Base-by-base conservation (phyloP, 2,329 filamentous ascomycete genomes). In the Coniella vitis region DNA sequence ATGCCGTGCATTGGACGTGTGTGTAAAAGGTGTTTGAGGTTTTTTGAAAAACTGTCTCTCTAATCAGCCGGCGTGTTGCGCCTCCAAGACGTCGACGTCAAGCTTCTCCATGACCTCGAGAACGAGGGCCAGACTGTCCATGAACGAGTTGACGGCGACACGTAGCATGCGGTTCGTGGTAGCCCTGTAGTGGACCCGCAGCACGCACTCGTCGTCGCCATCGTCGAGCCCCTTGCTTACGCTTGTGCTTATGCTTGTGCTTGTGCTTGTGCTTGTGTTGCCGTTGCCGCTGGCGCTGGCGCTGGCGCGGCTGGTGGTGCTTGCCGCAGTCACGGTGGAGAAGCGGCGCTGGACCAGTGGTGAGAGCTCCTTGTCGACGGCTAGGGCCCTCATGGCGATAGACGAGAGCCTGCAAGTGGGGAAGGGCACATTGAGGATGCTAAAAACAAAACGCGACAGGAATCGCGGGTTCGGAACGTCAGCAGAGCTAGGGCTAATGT, bases 141-240 rank as follows among this genome's bases (percentile, higher is more conserved):
- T 90, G 67, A 96, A 96, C 9, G 90, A 89, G 69, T 97, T 97
- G 49, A 96, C 90, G 3, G 91, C 87, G 2, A 98, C 93, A 38
- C 93, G 84, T 50, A 98, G 76, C 91, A 97, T 97, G 57, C 93
- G 84, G 64, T 96, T 95, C 17, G 93, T 97, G 0, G 89, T 89
- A 1, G 93, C 93, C 47, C 76, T 78, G 69, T 97, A 97, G 52
- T 85, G 78, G 9, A 87, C 85, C 52, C 77, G 74, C 42, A 97
- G 72, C 4, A 90, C 67, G 19, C 61, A 67, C 16, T 64, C 60
- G 36, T 63, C 62, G 22, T 56, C 20, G 47, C 16, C 34, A 16
- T 19, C 17, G 38, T 31, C 17, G 19, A 22, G 16, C 19, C 31
- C 22, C 22, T 16, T 14, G 40, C 37, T 39, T n/a, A 19, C 13